Conservation (phyloP, 306 rosid species). For the Mimosa pudica region DNA sequence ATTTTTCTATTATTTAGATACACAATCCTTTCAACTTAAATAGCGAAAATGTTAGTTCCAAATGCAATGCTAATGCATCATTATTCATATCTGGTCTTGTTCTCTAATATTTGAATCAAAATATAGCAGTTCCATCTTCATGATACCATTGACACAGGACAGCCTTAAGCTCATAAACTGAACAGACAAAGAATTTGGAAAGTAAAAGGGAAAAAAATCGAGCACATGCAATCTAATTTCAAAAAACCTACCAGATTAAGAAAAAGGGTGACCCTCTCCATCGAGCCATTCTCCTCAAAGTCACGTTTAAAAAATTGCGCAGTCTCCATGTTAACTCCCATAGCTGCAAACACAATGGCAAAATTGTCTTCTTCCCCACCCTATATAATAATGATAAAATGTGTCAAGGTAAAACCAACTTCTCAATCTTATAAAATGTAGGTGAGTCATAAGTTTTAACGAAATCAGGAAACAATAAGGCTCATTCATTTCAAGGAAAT, state of each 20-base stretch:
- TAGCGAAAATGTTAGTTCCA: conserved; percentile 7
- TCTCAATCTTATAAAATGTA: conserved; percentile 10
- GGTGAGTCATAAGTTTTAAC: conserved; percentile 2
- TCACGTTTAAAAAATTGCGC: conserved; percentile 99
- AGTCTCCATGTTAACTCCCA: conserved; percentile 99
- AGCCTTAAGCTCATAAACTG: neutral
- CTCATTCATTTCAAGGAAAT: conserved; percentile 20
- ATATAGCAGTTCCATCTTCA: conserved; percentile 22
- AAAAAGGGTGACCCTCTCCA: conserved; percentile 99
- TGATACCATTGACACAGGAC: neutral
- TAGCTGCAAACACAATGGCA: conserved; percentile 99
- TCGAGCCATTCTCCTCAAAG: conserved; percentile 98
- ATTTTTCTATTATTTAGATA: conserved; percentile 12
- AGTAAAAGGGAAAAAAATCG: conserved; percentile 16
- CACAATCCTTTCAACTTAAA: conserved; percentile 12
- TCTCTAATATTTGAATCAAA: neutral
- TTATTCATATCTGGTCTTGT: conserved; percentile 8
- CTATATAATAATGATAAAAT: conserved; percentile 50
- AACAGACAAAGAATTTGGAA: conserved; percentile 14
- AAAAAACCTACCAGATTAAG: conserved; percentile 77
- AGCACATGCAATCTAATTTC: conserved; percentile 9
- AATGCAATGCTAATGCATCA: neutral
- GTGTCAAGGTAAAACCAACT: conserved; percentile 21
- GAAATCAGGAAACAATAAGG: conserved; percentile 15
- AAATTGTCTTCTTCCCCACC: conserved; percentile 85